A percentile compares a stretch with the other conserved stretches of the same genome.
phyloP scores from a whole-genome alignment of 306 rosid species.

The Senna siamea region DNA sequence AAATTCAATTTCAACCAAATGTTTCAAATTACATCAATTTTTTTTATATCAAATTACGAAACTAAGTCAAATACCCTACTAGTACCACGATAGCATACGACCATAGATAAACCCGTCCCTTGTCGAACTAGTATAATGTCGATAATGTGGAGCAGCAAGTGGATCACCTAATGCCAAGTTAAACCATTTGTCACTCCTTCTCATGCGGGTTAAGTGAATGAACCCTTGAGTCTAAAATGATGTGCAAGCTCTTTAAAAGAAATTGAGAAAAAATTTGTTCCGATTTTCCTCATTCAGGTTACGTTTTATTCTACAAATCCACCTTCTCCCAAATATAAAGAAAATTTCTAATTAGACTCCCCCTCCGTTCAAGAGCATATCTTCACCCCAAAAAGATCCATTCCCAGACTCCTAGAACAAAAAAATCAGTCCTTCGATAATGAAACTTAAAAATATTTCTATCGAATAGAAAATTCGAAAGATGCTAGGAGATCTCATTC shows the following conservation, averaged over 20 bases:
- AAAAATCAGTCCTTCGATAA: constrained; percentile 23
- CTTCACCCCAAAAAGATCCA: constrained; percentile 12
- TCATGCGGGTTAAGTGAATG: constrained; percentile 60
- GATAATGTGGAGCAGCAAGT: constrained; percentile 70
- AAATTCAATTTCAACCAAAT: too few relatives aligned
- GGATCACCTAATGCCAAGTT: constrained; percentile 77
- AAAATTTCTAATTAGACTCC: constrained; percentile 41
- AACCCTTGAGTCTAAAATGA: constrained; percentile 76
- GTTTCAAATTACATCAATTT: too few relatives aligned
- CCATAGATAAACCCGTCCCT: constrained; percentile 32
- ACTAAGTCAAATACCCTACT: too few relatives aligned
- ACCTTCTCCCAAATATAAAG: constrained; percentile 37
- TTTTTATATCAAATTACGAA: too few relatives aligned
- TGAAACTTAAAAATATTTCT: background rate
- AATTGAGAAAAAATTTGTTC: constrained; percentile 81
- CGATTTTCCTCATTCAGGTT: constrained; percentile 70
- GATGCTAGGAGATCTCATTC: constrained; percentile 24
- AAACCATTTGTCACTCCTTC: constrained; percentile 85
- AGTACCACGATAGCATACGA: too few relatives aligned
- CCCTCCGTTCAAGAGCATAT: constrained; percentile 36
- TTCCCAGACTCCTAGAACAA: background rate
- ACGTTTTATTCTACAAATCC: constrained; percentile 73
- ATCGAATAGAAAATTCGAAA: constrained; percentile 25
- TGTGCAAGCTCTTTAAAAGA: constrained; percentile 73
- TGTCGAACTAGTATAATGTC: constrained; percentile 78